Percentiles rank a stretch among this genome's conserved stretches.
These are phyloP conservation scores for Mucor piriformis DNA, from an alignment of 371 early-diverging fungal species.

Conservation along the genomic window DNA sequence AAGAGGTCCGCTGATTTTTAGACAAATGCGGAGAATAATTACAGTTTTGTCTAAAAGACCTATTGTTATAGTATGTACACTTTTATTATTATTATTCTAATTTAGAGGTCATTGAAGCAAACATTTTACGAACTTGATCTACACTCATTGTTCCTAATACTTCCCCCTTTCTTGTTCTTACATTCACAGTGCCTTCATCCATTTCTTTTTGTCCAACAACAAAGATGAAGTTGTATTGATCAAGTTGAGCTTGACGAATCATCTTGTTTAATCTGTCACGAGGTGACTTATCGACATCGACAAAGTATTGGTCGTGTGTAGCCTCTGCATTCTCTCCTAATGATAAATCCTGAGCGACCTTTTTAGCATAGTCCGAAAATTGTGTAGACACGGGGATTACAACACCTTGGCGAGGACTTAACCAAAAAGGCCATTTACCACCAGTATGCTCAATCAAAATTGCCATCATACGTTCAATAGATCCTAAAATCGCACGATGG, in stretches of 20 bases:
- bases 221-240: conserved; percentile 91
- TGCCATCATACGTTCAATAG: conserved; percentile 94
- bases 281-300: conserved; percentile 81
- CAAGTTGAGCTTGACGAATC: conserved; percentile 89
- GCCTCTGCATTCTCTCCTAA: conserved; percentile 24
- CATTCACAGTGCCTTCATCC: conserved; percentile 83
- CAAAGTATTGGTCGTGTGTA: conserved; percentile 56
- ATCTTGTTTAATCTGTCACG: conserved; percentile 93
- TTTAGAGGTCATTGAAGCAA: conserved; percentile 39
- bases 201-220: conserved; percentile 95
- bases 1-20: background rate
- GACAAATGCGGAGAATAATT: background rate
- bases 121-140: conserved; percentile 49
- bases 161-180: conserved; percentile 73
- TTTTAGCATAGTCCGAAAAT: conserved; percentile 51
- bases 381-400: conserved; percentile 82
- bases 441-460: conserved; percentile 91
- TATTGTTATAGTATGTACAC: conserved; percentile 4
- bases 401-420: conserved; percentile 95
- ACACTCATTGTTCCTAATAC: conserved; percentile 52
- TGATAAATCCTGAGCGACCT: conserved; percentile 42
- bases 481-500: conserved; percentile 94
- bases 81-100: conserved; percentile 35
- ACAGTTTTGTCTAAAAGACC: background rate
- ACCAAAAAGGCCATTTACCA: conserved; percentile 98